These are phyloP conservation scores for Amyloporia xantha DNA, from an alignment of 768 basidiomycete genomes.

Conservation along the genomic window DNA sequence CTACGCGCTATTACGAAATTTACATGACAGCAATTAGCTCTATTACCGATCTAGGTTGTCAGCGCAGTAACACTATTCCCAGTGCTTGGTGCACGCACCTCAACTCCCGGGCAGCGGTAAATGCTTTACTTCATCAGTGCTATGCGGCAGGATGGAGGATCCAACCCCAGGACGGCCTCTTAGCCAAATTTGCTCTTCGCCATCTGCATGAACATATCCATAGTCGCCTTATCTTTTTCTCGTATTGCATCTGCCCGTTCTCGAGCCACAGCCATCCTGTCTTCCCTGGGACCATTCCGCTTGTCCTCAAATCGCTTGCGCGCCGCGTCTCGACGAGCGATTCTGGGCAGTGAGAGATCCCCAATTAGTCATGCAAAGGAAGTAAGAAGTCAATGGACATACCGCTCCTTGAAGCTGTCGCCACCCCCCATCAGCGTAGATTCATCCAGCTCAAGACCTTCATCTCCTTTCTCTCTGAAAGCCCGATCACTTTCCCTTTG, in stretches of 20 bases:
- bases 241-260: constrained; percentile 60
- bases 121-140: no score
- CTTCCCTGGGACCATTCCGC: constrained; percentile 33
- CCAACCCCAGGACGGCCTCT: no score
- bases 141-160: no score
- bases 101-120: no score
- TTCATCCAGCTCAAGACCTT: constrained; percentile 74
- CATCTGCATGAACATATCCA: constrained; percentile 93
- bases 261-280: constrained; percentile 41
- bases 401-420: constrained; percentile 79
- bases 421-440: constrained; percentile 75
- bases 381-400: constrained; percentile 8
- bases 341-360: constrained; percentile 35
- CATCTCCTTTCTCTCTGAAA: constrained; percentile 69
- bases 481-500: constrained; percentile 63
- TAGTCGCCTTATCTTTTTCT: constrained; percentile 85
- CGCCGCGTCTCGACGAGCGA: constrained; percentile 72
- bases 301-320: constrained; percentile 56
- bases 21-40: no score
- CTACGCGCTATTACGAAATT: no score
- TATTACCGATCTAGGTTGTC: no score
- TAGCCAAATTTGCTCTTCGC: constrained; percentile 85
- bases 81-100: no score
- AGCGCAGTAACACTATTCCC: no score
- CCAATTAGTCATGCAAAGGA: background rate